These are phyloP conservation scores for Tremella mesenterica DNA, from an alignment of 768 basidiomycete genomes.

Conservation along the genomic window DNA sequence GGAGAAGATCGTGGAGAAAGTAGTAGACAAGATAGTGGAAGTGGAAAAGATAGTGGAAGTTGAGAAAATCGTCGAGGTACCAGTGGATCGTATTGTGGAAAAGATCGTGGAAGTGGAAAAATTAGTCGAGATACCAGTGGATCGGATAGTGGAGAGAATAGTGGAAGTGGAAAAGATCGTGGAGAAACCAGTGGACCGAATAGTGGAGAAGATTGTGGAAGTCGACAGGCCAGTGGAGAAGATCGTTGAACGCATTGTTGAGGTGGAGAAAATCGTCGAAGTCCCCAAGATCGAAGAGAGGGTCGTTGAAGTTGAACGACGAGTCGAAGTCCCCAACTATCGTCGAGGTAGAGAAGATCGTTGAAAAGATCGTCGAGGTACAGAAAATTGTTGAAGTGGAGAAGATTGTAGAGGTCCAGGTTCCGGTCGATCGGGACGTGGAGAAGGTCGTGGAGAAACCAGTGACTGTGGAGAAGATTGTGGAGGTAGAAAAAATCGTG, in stretches of 20 bases:
- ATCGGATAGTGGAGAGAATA: conserved; percentile 32
- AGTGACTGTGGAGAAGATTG: conserved; percentile 28
- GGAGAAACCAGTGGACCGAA: conserved; percentile 21
- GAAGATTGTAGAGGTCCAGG: conserved; percentile 27
- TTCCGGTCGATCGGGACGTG: conserved; percentile 16
- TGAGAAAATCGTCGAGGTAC: conserved; percentile 21
- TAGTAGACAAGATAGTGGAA: conserved; percentile 15
- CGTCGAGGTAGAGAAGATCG: conserved; percentile 28
- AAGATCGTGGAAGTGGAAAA: conserved; percentile 32
- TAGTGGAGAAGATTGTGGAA: conserved; percentile 22
- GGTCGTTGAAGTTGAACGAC: conserved; percentile 24
- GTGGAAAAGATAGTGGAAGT: conserved; percentile 24
- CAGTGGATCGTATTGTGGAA: conserved; percentile 31
- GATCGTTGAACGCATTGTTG: conserved; percentile 21
- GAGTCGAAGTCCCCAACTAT: conserved; percentile 23
- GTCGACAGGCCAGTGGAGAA: conserved; percentile 11
- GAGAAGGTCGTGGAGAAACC: conserved; percentile 38
- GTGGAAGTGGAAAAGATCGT: conserved; percentile 40
- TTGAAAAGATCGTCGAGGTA: conserved; percentile 32
- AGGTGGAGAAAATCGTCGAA: conserved; percentile 35
- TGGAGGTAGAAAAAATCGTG: conserved; percentile 34
- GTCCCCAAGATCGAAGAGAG: conserved; percentile 18
- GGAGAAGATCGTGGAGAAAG: conserved; percentile 28
- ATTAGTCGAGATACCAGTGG: conserved; percentile 32
- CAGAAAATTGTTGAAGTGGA: conserved; percentile 28